Evolutionary conservation across 2,329 filamentous ascomycete genomes (phyloP), one percentile per base, ranked within the genome.

Genomic region (Grosmannia penicillata): DNA sequence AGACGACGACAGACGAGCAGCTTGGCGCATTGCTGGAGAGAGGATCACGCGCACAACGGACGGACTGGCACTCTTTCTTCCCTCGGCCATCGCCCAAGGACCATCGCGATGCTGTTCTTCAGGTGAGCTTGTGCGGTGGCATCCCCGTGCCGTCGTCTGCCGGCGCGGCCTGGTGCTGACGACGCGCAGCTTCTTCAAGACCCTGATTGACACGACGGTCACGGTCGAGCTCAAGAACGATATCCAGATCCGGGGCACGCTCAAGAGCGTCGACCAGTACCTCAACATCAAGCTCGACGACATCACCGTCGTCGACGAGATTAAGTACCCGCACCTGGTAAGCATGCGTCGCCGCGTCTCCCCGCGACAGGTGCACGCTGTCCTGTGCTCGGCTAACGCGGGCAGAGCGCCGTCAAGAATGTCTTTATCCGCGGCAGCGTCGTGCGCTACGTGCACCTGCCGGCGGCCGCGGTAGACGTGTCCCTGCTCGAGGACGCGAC

Each of bases 201-300:
- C 89, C 38, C 82, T 96, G 53, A 93, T 95, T 58, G 91, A 95
- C 67, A 82, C 91, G 50, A 79, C 93, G 67, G 87, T 98, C 54
- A 96, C 87, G 33, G 86, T 98, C 56, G 91, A 98, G 68, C 82
- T 98, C 59, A 98, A 98, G 66, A 98, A 98, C 60, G 91, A 98
- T 63, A 93, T 98, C 51, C 86, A 87, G 56, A 93, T 98, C 58
- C 83, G 84, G 52, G 91, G 91, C 48, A 93, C 80, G 26, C 71
- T 98, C 49, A 98, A 96, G 69, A 93, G 83, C 55, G 89, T 98
- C 49, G 91, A 98, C 58, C 91, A 96, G 66, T 98, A 93, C 63
- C 75, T 98, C 55, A 98, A 98, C 65, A 95, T 98, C 65, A 96
- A 96, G 68, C 75, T 98, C 36, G 91, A 98, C 55, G 85, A 95